Conservation (phyloP, 148 eudicot genomes). For the Bassia scoparia region DNA sequence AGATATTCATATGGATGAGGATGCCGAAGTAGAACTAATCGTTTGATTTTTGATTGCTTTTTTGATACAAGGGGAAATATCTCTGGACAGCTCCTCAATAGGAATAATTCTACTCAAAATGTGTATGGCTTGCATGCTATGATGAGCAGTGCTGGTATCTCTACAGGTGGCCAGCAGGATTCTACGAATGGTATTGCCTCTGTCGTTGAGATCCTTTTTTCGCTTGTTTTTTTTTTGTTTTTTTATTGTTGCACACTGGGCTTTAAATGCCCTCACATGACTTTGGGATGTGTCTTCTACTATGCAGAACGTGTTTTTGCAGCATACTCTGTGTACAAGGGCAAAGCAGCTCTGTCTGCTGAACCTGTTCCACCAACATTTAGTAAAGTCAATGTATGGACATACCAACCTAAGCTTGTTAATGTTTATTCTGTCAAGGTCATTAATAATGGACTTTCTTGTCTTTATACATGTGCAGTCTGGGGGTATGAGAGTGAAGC, state of each 20-base stretch:
- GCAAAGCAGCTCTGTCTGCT: constrained; percentile 82
- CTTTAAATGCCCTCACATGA: neutral
- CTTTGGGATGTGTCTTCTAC: constrained; percentile 29
- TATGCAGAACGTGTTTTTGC: constrained; percentile 44
- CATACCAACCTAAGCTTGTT: constrained; percentile 8
- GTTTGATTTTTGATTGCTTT: neutral
- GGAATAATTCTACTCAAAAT: constrained; percentile 8
- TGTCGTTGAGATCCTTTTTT: neutral
- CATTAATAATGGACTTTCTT: constrained; percentile 2
- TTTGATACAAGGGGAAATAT: constrained; percentile 10
- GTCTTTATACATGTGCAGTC: constrained; percentile 39
- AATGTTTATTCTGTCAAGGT: neutral
- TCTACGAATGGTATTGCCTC: constrained; percentile 35
- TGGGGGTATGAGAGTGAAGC: constrained; percentile 63
- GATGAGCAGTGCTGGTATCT: constrained; percentile 39
- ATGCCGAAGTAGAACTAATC: neutral
- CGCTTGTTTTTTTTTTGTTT: neutral
- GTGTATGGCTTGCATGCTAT: constrained; percentile 22
- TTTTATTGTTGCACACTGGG: neutral
- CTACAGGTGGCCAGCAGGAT: constrained; percentile 42
- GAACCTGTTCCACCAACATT: constrained; percentile 63
- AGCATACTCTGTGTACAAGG: constrained; percentile 64
- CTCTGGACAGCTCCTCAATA: constrained; percentile 6
- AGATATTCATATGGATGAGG: too few species aligned
- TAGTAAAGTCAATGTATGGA: constrained; percentile 51